Percentiles rank a stretch among this genome's conserved stretches.
These are phyloP conservation scores for Phytophthora ohioensis DNA, from an alignment of 352 stramenopile species.

Conservation along the genomic window DNA sequence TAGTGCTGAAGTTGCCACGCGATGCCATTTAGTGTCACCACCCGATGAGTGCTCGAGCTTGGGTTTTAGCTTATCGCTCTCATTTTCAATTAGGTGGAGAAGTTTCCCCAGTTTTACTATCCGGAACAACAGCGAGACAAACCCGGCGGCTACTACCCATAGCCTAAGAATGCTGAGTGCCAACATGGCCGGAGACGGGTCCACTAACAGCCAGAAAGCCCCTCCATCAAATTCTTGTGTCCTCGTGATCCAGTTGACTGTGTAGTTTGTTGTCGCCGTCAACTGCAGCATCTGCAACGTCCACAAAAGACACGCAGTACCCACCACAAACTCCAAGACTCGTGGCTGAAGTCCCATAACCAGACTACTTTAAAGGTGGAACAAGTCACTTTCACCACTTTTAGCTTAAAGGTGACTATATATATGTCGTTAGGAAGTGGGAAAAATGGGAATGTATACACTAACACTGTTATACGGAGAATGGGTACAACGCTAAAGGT, in stretches of 20 bases:
- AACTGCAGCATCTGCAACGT: slow-evolving; percentile 1
- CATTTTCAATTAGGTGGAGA: not conserved
- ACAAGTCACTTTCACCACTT: no score
- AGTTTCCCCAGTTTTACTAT: not conserved
- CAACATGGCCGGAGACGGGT: not conserved
- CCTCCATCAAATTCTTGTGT: not conserved
- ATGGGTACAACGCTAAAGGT: no score
- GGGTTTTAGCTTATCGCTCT: not conserved
- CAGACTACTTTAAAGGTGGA: no score
- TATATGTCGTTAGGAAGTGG: no score
- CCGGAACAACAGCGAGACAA: not conserved
- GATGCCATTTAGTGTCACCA: not conserved
- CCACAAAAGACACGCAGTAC: not conserved
- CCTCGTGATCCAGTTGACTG: slow-evolving; percentile 3
- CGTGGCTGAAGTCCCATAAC: no score
- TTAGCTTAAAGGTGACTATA: no score
- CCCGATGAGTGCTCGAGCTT: no score
- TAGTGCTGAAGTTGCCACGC: not conserved
- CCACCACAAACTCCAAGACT: no score
- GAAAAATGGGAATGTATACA: no score
- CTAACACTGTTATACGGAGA: no score
- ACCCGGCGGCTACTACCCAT: not conserved
- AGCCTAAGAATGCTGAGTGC: not conserved
- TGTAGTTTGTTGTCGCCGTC: not conserved
- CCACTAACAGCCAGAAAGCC: not conserved